Evolutionary conservation across 495 filamentous ascomycete species (phyloP).

Genomic region (Xanthoparmelia taractica): DNA sequence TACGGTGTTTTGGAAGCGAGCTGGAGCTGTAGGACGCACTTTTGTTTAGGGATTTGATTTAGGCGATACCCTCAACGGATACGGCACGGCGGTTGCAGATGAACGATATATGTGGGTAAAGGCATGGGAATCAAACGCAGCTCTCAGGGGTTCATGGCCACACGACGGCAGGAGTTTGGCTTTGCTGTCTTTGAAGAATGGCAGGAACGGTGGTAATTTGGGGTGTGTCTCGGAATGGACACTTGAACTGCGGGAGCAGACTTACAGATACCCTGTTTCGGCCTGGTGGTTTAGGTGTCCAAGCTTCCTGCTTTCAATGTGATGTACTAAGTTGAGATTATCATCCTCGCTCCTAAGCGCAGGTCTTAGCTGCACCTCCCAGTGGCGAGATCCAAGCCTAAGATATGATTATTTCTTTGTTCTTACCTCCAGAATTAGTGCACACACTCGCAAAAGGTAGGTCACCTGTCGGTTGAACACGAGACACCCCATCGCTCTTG

Average conservation of each 20-base stretch:
- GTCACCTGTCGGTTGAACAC: neutral
- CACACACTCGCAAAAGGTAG: neutral
- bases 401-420: neutral
- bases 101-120: neutral
- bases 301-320: neutral
- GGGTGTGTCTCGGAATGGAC: neutral
- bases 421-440: neutral
- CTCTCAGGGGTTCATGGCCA: neutral
- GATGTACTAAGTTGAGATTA: neutral
- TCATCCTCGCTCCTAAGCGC: neutral
- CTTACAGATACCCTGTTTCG: neutral
- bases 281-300: neutral
- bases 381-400: neutral
- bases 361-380: neutral
- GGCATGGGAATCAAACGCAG: neutral
- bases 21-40: neutral
- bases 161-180: neutral
- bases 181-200: neutral
- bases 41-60: neutral
- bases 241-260: neutral
- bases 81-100: neutral
- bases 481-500: neutral
- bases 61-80: slow-evolving; percentile 1
- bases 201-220: neutral
- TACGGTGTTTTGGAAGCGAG: neutral